Evolutionary conservation across 306 rosid genomes (phyloP).

Genomic region (Prinsepia uniflora): DNA sequence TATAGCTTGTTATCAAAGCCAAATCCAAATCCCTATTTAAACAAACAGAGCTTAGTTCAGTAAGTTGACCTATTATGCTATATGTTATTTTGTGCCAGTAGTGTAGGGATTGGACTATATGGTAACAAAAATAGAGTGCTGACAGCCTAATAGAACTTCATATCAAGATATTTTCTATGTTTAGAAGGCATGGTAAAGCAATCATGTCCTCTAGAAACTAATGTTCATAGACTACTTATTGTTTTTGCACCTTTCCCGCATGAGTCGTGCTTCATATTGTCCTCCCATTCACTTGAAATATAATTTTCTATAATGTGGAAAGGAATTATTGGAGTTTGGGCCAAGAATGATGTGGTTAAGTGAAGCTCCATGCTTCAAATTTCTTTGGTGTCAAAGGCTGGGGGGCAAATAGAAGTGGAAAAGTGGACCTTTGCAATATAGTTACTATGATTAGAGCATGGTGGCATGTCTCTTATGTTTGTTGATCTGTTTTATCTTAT

Average conservation of each 20-base stretch:
- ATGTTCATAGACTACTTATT: too few species aligned
- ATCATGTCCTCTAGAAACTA: too few species aligned
- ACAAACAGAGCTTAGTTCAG: not conserved
- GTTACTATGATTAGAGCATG: not conserved
- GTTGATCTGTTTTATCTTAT: not conserved
- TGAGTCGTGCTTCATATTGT: not conserved
- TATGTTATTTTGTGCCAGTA: not conserved
- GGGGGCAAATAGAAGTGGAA: not conserved
- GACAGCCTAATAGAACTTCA: not conserved
- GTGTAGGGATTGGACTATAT: not conserved
- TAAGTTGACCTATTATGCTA: not conserved
- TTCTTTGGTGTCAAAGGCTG: not conserved
- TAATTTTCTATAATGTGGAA: not conserved
- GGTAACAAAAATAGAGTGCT: not conserved
- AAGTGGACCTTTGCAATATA: not conserved
- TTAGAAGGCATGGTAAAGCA: not conserved
- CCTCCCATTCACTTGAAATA: not conserved
- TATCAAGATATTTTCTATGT: not conserved
- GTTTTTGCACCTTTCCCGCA: too few species aligned
- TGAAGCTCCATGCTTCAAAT: not conserved
- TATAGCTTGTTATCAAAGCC: too few species aligned
- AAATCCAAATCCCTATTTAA: too few species aligned
- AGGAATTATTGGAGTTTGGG: not conserved
- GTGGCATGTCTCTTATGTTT: not conserved
- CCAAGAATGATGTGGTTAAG: not conserved